Conservation (phyloP, 192 early-diverging fungal species). For the Gaertneriomyces sp. region DNA sequence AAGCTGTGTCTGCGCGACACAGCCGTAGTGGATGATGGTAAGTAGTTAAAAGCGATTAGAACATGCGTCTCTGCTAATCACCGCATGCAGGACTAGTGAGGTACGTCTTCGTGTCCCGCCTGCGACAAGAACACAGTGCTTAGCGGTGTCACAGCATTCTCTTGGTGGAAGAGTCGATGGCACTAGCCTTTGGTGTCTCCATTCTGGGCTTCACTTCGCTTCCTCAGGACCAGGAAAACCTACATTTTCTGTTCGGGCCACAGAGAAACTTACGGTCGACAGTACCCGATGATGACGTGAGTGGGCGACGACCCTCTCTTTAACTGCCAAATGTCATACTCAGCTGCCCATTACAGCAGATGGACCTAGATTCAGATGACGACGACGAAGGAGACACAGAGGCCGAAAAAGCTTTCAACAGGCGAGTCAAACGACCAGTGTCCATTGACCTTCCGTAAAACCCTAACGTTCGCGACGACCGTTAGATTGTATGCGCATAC, state of each 20-base stretch:
- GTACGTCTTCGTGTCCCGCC: no score
- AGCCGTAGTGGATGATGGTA: slow-evolving; percentile 18
- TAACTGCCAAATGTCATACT: neutral
- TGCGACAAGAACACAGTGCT: neutral
- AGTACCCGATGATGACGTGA: slow-evolving; percentile 2
- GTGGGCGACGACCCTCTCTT: neutral
- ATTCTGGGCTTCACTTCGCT: slow-evolving; percentile 18
- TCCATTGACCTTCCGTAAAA: neutral
- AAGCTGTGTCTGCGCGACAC: slow-evolving; percentile 25
- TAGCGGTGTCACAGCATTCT: slow-evolving; percentile 7
- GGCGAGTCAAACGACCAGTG: neutral
- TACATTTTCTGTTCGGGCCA: neutral
- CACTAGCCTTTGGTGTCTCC: neutral
- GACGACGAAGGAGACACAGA: slow-evolving; percentile 2
- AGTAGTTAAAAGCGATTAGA: no score
- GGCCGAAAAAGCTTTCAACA: slow-evolving; percentile 1
- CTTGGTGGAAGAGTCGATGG: slow-evolving; percentile 21
- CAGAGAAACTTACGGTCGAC: neutral
- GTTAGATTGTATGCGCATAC: neutral
- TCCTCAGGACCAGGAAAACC: slow-evolving; percentile 19
- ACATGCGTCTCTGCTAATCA: no score
- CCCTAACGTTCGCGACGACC: neutral
- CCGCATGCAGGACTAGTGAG: no score
- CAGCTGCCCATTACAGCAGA: neutral
- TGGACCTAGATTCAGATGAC: slow-evolving; percentile 13